Evolutionary conservation across 83 land plant species (phyloP).

Genomic region (Diphasiastrum complanatum): DNA sequence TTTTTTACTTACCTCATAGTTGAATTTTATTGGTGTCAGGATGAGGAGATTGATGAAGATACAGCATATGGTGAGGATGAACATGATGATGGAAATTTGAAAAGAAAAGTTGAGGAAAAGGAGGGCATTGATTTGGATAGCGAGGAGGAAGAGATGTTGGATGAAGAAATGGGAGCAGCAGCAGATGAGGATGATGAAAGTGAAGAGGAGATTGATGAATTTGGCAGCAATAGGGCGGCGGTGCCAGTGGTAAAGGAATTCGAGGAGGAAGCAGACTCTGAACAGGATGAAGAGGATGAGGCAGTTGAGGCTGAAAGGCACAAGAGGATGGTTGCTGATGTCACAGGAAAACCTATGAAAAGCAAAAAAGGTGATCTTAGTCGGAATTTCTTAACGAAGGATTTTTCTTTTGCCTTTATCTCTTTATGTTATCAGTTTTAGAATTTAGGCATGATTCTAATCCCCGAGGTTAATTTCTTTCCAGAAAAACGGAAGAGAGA

Average conservation of each 20-base stretch:
- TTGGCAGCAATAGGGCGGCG: neutral
- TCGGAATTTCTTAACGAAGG: neutral
- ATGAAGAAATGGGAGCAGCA: neutral
- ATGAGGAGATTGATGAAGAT: slow-evolving; percentile 52
- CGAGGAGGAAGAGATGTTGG: slow-evolving; percentile 8
- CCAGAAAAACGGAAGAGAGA: slow-evolving; percentile 31
- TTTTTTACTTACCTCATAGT: too few species aligned
- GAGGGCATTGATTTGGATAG: slow-evolving; percentile 1
- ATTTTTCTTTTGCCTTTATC: neutral
- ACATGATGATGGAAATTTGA: neutral
- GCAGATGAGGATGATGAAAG: slow-evolving; percentile 24
- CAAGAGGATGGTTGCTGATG: slow-evolving; percentile 40
- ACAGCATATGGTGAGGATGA: slow-evolving; percentile 31
- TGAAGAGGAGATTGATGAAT: slow-evolving; percentile 16
- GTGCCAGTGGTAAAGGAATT: slow-evolving; percentile 3
- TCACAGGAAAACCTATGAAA: slow-evolving; percentile 21
- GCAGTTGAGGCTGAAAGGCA: slow-evolving; percentile 38
- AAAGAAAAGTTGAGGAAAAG: neutral
- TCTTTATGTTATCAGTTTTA: neutral
- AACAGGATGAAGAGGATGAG: slow-evolving; percentile 26
- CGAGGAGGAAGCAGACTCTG: slow-evolving; percentile 18
- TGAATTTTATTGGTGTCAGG: too few species aligned
- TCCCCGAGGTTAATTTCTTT: neutral
- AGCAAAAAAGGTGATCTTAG: slow-evolving; percentile 6
- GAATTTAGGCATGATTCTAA: neutral